Evolutionary conservation across 2,329 filamentous ascomycete species (phyloP).

Genomic region (Dothideomycetes sp.): DNA sequence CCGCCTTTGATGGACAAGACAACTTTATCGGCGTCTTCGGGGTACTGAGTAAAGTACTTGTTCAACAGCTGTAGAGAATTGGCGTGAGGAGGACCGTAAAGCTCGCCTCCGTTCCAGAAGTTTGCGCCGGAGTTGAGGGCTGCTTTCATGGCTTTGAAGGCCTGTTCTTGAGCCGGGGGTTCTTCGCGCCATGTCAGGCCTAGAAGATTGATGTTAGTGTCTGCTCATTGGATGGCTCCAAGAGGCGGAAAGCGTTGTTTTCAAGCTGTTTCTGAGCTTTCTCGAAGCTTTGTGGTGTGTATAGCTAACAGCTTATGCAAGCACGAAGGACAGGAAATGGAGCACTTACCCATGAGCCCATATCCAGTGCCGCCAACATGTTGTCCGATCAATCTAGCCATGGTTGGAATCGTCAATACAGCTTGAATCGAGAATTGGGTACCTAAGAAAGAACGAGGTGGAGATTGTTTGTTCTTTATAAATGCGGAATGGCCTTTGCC

Average conservation of each 20-base stretch:
- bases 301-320: no score
- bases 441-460: no score
- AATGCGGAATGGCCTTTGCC: no score
- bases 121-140: conserved; percentile 35
- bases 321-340: background rate
- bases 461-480: no score
- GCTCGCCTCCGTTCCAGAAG: conserved; percentile 42
- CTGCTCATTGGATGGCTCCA: background rate
- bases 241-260: no score
- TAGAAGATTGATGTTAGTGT: conserved; percentile 14
- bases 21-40: conserved; percentile 42
- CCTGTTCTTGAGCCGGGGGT: conserved; percentile 29
- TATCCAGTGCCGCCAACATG: conserved; percentile 35
- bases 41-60: conserved; percentile 44
- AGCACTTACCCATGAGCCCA: conserved; percentile 36
- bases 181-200: conserved; percentile 38
- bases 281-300: background rate
- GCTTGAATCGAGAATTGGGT: no score
- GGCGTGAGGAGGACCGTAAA: conserved; percentile 38
- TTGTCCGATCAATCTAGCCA: conserved; percentile 22
- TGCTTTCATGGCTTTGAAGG: conserved; percentile 38
- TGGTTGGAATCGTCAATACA: no score
- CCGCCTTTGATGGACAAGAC: conserved; percentile 45
- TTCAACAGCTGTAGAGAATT: conserved; percentile 42
- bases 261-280: conserved; percentile 1